Evolutionary conservation across 1,284 basidiomycete species (phyloP), one percentile per base, ranked within the genome.

Genomic region (Takashimella tepidaria): DNA sequence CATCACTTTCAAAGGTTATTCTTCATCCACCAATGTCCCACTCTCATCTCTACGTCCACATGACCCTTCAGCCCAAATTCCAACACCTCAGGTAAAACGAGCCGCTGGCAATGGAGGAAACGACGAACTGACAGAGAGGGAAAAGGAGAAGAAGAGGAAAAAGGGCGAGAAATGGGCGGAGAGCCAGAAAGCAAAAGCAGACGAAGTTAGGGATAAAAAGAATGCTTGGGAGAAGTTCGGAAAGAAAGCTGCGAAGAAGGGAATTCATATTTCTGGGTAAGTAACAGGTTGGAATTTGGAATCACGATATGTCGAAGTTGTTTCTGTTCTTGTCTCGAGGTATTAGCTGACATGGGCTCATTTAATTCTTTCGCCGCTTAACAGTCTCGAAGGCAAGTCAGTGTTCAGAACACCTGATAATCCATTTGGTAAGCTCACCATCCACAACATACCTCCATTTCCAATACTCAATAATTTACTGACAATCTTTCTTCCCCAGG

Each of bases 331-430:
- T n/a, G n/a, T n/a, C n/a, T n/a, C n/a, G n/a, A n/a, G n/a, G n/a
- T n/a, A n/a, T n/a, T n/a, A n/a, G n/a, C n/a, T n/a, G n/a, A n/a
- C n/a, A n/a, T n/a, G n/a, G n/a, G n/a, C n/a, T n/a, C n/a, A n/a
- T n/a, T n/a, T n/a, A n/a, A n/a, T n/a, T n/a, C n/a, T n/a, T n/a
- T n/a, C n/a, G n/a, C n/a, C n/a, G n/a, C n/a, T 42, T 24, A 24
- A 24, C 55, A 73, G 74, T 1, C 82, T 91, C 23, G 79, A 88
- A 51, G 92, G 92, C 41, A 90, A 87, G 67, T 92, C 89, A 64
- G 95, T 97, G 63, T 98, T 98, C 81, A 89, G 90, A 77, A 98
- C 92, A 3, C 91, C 92, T 12, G 92, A 96, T 64, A 93, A 93
- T 70, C 91, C 92, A 1, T 76, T 89, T 40, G 92, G 92, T 47